phyloP scores from a whole-genome alignment of 2,329 filamentous ascomycete species.

The Trichoderma sp. region DNA sequence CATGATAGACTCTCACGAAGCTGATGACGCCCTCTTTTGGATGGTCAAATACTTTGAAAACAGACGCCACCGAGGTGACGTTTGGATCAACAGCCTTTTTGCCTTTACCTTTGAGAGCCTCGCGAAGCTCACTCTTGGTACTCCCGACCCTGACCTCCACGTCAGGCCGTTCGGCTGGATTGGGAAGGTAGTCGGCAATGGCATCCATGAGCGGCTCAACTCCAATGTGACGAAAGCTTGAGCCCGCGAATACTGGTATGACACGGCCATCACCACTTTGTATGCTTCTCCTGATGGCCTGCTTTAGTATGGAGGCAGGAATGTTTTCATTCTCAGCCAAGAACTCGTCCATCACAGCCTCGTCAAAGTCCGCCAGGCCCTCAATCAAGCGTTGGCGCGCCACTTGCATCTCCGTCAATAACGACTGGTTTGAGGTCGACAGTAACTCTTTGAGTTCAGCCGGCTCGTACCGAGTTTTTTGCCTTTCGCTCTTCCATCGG shows the following conservation, averaged over 20 bases:
- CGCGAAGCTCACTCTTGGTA: constrained; percentile 43
- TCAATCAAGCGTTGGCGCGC: constrained; percentile 81
- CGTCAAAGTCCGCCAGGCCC: constrained; percentile 84
- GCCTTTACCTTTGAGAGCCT: constrained; percentile 46
- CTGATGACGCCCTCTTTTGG: constrained; percentile 82
- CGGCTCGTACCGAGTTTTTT: constrained; percentile 43
- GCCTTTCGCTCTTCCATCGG: constrained; percentile 61
- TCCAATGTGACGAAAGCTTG: constrained; percentile 91
- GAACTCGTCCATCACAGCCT: constrained; percentile 81
- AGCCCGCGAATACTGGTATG: constrained; percentile 86
- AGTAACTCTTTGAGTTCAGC: constrained; percentile 47
- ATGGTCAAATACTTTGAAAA: constrained; percentile 96
- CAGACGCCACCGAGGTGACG: constrained; percentile 59
- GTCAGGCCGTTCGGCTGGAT: constrained; percentile 77
- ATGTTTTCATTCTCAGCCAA: constrained; percentile 78
- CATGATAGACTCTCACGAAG: constrained; percentile 90
- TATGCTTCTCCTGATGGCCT: constrained; percentile 73
- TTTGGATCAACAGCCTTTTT: constrained; percentile 43
- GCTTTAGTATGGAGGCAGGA: constrained; percentile 65
- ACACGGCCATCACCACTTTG: constrained; percentile 68
- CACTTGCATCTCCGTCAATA: constrained; percentile 68
- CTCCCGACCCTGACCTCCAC: constrained; percentile 72
- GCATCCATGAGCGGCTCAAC: constrained; percentile 90
- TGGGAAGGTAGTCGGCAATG: constrained; percentile 83
- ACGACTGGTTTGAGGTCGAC: constrained; percentile 50